Conservation (phyloP, 371 early-diverging fungal species). For the Rhizopus stolonifer region DNA sequence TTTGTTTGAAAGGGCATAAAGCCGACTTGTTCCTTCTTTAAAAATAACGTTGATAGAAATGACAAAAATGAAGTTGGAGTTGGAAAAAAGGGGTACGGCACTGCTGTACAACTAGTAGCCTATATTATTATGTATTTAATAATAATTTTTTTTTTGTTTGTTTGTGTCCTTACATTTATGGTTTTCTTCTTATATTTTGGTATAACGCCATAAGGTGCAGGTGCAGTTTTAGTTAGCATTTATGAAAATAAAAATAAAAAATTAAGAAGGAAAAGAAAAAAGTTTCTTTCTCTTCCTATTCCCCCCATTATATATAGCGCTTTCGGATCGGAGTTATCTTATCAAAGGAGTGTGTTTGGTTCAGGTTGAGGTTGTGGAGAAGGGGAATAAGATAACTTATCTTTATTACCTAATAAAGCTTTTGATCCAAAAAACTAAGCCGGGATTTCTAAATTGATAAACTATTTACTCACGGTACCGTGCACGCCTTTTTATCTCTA, state of each 20-base stretch:
- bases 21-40: conserved; percentile 16
- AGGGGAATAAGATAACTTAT: not conserved
- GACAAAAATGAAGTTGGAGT: conserved; percentile 19
- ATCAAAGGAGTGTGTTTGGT: not conserved
- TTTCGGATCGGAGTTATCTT: conserved; percentile 1
- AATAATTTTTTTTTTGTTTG: conserved; percentile 7
- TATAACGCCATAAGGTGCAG: conserved; percentile 31
- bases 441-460: too few species aligned
- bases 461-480: not conserved
- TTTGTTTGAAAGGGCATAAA: conserved; percentile 22
- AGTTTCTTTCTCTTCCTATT: not conserved
- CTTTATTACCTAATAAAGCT: not conserved
- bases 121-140: conserved; percentile 5
- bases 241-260: not conserved
- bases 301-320: not conserved
- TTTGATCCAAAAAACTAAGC: too few species aligned
- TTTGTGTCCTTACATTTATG: conserved; percentile 9
- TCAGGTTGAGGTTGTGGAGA: too few species aligned
- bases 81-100: conserved; percentile 27
- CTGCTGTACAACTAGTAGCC: conserved; percentile 1
- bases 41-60: conserved; percentile 11
- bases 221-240: conserved; percentile 22
- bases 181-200: conserved; percentile 22
- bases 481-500: not conserved
- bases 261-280: not conserved